Evolutionary conservation across 495 filamentous ascomycete genomes (phyloP), one percentile per base, ranked within the genome.

Genomic region (Hypoxylon trugodes): DNA sequence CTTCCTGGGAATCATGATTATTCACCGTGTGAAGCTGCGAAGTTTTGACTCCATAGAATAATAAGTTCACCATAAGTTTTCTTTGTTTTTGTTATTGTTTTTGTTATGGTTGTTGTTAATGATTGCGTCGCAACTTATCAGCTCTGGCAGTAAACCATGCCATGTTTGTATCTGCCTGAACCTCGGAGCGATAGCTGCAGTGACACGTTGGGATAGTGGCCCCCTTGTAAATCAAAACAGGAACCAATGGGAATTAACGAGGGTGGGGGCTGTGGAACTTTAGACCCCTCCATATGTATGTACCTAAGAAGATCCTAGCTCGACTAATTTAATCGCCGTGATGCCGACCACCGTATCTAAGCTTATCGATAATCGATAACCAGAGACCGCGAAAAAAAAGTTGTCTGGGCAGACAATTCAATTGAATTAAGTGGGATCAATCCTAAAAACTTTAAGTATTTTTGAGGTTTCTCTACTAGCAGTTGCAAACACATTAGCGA

Each of bases 1-100:
- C 76, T 89, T 89, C 66, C 87, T 82, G 72, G 86, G 80, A 69
- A 80, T 83, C 87, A 83, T 84, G 41, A 53, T 59, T 61, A 33
- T 19, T 62, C 35, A 48, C 28, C 24, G 37, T 57, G 12, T 25
- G 45, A 46, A 49, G 4, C 18, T 21, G n/a, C 24, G 25, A 42
- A 43, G 19, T 26, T 16, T 28, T 2, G 15, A n/a, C 40, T 48
- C 40, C 40, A 48, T 62, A 28, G 38, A 45, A 2, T 22, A 9
- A 35, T 32, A 45, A 22, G 1, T 43, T 47, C n/a, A n/a, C n/a
- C n/a, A n/a, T n/a, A n/a, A n/a, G n/a, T n/a, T n/a, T n/a, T n/a
- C n/a, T n/a, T n/a, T n/a, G n/a, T n/a, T n/a, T n/a, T n/a, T n/a
- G n/a, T n/a, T n/a, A n/a, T n/a, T n/a, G n/a, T n/a, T 25, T 16